Base-by-base conservation (phyloP, 768 basidiomycete genomes). In the Thelephora aurantiotincta region DNA sequence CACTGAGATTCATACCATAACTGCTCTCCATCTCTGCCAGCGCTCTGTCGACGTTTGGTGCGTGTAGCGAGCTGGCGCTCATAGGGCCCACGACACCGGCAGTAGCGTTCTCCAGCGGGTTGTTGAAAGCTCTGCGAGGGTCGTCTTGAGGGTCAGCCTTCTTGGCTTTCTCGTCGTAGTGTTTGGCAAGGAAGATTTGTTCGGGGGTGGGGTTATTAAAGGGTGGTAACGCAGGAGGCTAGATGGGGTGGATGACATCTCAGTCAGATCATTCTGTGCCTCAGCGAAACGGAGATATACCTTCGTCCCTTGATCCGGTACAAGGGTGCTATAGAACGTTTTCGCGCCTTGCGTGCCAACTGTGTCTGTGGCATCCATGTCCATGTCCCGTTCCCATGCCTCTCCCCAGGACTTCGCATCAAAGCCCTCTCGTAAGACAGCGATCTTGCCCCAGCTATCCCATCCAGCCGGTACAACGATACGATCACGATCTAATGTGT, bases 381-480 rank as follows among this genome's bases (percentile, higher is more conserved):
- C 64, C 12, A 90, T 60, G 53, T 90, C 86, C 35, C 68, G 65
- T 52, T 86, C 85, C 82, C 80, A 89, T 35, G 78, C 82, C 49
- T 85, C 82, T 3, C 80, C 83, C 79, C 82, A 85, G 43, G 68
- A 58, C 51, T 77, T 80, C 1, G 86, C 79, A 46, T 96, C 91
- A 55, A 97, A 99, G 0, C 87, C 87, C 35, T 98, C 96, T 48
- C 91, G 68, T 47, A 98, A 65, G 1, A 97, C 83, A 2, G 73
- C 69, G 49, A 97, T 94, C 68, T 97, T 98, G 0, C 93, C 92
- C 87, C 90, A 96, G 54, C 86, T 89, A 59, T 98, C 96, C 96
- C 96, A 99, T 1, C 96, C 96, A 1, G 89, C 77, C 1, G 94
- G 96, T 5, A 98, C 80, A 38, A 96, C 77, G 45, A 97, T 82